Base-by-base conservation (phyloP, 371 early-diverging fungal genomes). In the Mucor ambiguus region DNA sequence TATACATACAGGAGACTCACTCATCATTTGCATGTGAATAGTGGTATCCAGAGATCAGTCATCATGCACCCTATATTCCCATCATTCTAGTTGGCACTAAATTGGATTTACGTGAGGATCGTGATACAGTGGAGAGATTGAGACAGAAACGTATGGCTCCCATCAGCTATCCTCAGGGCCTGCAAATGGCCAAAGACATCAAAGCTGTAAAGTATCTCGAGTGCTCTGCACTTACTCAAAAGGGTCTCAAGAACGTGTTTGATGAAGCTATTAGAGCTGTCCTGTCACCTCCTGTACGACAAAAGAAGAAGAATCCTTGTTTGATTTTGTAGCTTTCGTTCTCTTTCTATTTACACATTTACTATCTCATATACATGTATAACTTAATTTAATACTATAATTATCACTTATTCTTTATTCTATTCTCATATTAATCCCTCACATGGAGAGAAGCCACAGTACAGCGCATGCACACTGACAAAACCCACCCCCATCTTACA, bases 11-110 rank as follows among this genome's bases (percentile, higher is more conserved):
- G 32, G 20, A 22, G 20, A 37, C 30, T 22, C n/a, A 32, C 8
- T 55, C 41, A 16, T 30, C 37, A 58, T 38, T 38, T 12, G 43
- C 8, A 41, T 41, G 41, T 41, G 41, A 52, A 66, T 74, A 94
- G 93, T 98, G 98, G 97, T 89, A 85, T 73, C 96, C 97, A 10
- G 98, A 98, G 81, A 93, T 98, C 74, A 87, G 87, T 73, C 96
- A 96, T 79, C 97, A 97, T 76, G 93, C 95, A 49, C 97, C 98
- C 64, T 91, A 92, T 75, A 90, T 93, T 48, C 99, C 99, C 22
- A 90, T 93, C 64, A 95, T 99, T 70, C 90, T 99, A 24, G 98
- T 99, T 24, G 98, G 98, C n/a, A 98, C 98, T 63, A 99, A 99
- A 84, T 87, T 95, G 56, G 99, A 99, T 92, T 84, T 97, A 73